These are phyloP conservation scores for Akanthomyces uredinophilus DNA, from an alignment of 2,329 filamentous ascomycete genomes.

Conservation along the genomic window DNA sequence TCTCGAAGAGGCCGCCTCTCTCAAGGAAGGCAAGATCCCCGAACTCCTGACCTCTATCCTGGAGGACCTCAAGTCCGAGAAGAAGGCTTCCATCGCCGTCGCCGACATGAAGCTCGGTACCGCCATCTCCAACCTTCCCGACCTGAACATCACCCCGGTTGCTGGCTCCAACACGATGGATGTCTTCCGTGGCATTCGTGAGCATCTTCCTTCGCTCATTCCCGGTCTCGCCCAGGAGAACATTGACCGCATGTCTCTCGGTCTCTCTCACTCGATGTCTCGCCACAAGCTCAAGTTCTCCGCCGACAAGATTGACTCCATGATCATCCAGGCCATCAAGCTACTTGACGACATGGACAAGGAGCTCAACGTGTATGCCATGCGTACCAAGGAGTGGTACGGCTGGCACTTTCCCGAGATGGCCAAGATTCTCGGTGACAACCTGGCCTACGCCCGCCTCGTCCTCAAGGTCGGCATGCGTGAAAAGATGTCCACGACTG, in stretches of 20 bases:
- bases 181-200: conserved; percentile 89
- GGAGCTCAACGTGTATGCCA: conserved; percentile 97
- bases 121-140: conserved; percentile 86
- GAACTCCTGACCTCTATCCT: conserved; percentile 78
- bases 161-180: conserved; percentile 61
- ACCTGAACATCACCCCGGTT: conserved; percentile 77
- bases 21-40: conserved; percentile 93
- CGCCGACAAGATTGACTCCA: conserved; percentile 96
- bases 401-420: conserved; percentile 99
- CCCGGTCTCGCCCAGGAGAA: conserved; percentile 81
- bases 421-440: conserved; percentile 95
- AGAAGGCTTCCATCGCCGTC: conserved; percentile 91
- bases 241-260: conserved; percentile 89
- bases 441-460: conserved; percentile 85
- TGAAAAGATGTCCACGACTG: conserved; percentile 66
- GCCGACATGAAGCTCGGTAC: conserved; percentile 89
- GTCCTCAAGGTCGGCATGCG: conserved; percentile 88
- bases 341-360: conserved; percentile 96
- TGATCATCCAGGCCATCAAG: conserved; percentile 97
- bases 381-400: conserved; percentile 99
- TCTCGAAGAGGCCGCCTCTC: conserved; percentile 80
- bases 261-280: conserved; percentile 93
- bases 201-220: conserved; percentile 84
- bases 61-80: conserved; percentile 90
- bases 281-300: conserved; percentile 99